Base-by-base conservation (phyloP, 768 basidiomycete species). In the Psilocybe cyanescens region DNA sequence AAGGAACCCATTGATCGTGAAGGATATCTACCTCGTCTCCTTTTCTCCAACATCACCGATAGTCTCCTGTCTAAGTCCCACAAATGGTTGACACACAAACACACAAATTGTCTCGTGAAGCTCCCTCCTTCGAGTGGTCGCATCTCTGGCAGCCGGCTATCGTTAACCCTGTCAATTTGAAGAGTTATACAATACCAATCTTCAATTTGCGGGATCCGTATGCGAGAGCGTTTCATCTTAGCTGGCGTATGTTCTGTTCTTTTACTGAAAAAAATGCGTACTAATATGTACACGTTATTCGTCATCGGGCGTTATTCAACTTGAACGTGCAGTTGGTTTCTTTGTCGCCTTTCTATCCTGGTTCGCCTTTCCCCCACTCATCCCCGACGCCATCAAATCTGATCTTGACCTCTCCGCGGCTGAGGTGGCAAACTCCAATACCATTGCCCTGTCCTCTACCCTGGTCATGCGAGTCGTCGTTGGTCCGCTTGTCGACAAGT, bases 351-450 rank as follows among this genome's bases (percentile, higher is more conserved):
- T 83, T 39, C 63, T 78, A 2, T 72, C 76, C 37, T 76, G 85
- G 86, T 86, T 87, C 59, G 85, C 86, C 1, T 87, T 88, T 65
- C 77, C 85, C n/a, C 86, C 86, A 0, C 79, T 87, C 14, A 79
- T 85, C 37, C 83, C 85, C 0, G 81, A 83, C 8, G 83, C 78
- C 31, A 86, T 88, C 72, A 80, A 79, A 63, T 65, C 68, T 28
- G 86, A 87, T 70, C 76, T 87, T 59, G 71, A 79, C 1, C 73
- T 88, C 24, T 81, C 82, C 3, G 63, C 75, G 8, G 74, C 69
- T 4, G 75, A 86, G 70, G 76, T 87, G 28, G 79, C 76, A 24
- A 82, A 84, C 61, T 85, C 84, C 1, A 85, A 83, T 59, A 75
- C 85, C 33, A 62, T 80, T 58, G 81, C 80, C 0, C 70, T 83